Base-by-base conservation (phyloP, 257 asterid genomes). In the Solanum megistacrolobum region DNA sequence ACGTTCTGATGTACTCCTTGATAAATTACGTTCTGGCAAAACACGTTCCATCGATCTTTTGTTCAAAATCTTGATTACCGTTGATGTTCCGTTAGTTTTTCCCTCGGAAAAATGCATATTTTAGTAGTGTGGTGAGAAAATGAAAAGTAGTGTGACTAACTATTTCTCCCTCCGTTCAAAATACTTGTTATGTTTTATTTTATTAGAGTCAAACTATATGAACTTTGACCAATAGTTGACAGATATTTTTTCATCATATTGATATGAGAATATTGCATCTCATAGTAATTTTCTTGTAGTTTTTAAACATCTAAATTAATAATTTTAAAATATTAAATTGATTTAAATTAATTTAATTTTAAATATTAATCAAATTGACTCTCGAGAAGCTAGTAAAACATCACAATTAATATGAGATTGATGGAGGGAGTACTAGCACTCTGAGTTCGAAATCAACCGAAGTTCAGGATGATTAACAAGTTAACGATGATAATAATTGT, bases 131-230 rank as follows among this genome's bases (percentile, higher is more conserved):
- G 25, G 25, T 8, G 6, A 58, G 25, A 58, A 52, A 58, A 58
- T 58, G 66, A 58, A 58, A 58, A 20, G 25, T 20, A 58, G 66
- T 20, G 27, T 7, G 12, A 21, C 68, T 2, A 21, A 58, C 12
- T 58, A 58, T 3, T 58, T 1, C 3, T 62, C 13, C 29, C 31
- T n/a, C 4, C 9, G 1, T n/a, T 20, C 13, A 2, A 65, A n/a
- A 65, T 65, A 65, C 3, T 65, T 65, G 16, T 65, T 12, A 10
- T 5, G 3, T 65, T n/a, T 65, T 3, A 65, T 65, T 65, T 65
- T n/a, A 10, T 3, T 1, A 66, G 1, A 66, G 34, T 25, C 0
- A 66, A 66, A 66, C 0, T 5, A 66, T 66, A 12, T 66, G 0
- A 66, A 66, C 1, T 25, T 66, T 11, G 20, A 25, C 1, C 2